Evolutionary conservation across 2,329 filamentous ascomycete species (phyloP), one percentile per base, ranked within the genome.

Genomic region (Beauveria brongniartii): DNA sequence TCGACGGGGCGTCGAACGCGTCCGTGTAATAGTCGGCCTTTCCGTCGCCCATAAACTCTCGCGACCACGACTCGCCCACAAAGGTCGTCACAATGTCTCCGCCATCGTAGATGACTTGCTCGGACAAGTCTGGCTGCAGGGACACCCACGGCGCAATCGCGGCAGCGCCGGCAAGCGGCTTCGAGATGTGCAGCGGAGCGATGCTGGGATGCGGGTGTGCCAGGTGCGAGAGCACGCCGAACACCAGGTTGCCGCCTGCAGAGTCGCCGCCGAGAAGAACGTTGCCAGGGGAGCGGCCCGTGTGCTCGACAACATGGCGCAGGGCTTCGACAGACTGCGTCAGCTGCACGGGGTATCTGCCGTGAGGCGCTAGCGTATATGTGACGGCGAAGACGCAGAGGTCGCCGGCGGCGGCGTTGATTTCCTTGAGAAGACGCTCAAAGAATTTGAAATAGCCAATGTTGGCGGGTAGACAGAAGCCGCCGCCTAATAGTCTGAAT

Each of bases 201-300:
- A 68, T 68, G 50, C 64, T 53, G 6, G 62, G 61, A 40, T 68
- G 66, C 9, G 57, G 56, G 34, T 68, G 66, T 28, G 63, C 63
- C 5, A 67, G 55, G 55, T 68, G 66, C 8, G 65, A 66, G 22
- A 68, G 61, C 18, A 68, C 64, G 30, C 64, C 66, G 20, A 67
- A 40, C 41, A 57, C 63, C 14, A 68, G 58, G 44, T 67, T 67
- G 14, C 63, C 66, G 47, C 66, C 66, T 1, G 66, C 66, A 2
- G 66, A 68, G 51, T 68, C 66, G 41, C 66, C 66, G 48, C 64
- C 66, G 12, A 67, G 55, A 8, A 66, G 51, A 2, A 67, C 61
- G 24, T 62, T 61, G 7, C 53, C 50, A 5, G 66, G 65, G 14
- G 50, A 51, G 2, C 60, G 64, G 18, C 55, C 43, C 2, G 63